Conservation (phyloP, 1,284 basidiomycete species). For the Kalmanozyma brasiliensis region DNA sequence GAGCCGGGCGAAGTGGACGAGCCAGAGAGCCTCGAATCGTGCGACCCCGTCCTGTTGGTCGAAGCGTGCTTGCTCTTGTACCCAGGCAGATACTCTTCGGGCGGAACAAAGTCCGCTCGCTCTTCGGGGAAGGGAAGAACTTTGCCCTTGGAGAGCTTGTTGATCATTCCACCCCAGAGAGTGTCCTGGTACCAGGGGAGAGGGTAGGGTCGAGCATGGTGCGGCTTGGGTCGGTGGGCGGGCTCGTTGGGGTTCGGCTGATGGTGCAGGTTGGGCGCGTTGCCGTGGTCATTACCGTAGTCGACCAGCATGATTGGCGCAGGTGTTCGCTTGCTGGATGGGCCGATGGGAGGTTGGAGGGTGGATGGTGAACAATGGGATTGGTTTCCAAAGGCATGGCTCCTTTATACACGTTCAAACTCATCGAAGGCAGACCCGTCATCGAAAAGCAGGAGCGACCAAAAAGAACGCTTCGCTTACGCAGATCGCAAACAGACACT, state of each 20-base stretch:
- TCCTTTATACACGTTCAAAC: no score
- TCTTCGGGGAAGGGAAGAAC: conserved; percentile 34
- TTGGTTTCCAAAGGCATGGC: no score
- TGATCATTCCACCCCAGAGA: conserved; percentile 24
- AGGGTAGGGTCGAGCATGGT: conserved; percentile 16
- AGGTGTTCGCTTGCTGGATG: conserved; percentile 1
- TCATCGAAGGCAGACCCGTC: no score
- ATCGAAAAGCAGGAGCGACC: no score
- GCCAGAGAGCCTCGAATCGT: neutral
- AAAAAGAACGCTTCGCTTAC: no score
- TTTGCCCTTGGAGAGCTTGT: conserved; percentile 40
- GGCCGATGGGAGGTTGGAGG: no score
- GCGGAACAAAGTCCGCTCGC: conserved; percentile 26
- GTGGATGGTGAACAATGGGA: neutral
- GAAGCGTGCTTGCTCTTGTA: conserved; percentile 16
- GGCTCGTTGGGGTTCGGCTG: conserved; percentile 15
- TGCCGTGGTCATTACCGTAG: conserved; percentile 15
- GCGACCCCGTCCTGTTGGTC: neutral
- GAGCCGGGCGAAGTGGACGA: conserved; percentile 4
- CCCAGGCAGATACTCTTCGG: conserved; percentile 38
- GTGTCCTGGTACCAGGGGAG: conserved; percentile 49
- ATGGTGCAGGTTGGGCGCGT: conserved; percentile 21
- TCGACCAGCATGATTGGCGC: conserved; percentile 9
- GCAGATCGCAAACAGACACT: no score
- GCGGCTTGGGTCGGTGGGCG: conserved; percentile 11